Base-by-base conservation (phyloP, 495 filamentous ascomycete species). In the Aspergillus heteromorphus region DNA sequence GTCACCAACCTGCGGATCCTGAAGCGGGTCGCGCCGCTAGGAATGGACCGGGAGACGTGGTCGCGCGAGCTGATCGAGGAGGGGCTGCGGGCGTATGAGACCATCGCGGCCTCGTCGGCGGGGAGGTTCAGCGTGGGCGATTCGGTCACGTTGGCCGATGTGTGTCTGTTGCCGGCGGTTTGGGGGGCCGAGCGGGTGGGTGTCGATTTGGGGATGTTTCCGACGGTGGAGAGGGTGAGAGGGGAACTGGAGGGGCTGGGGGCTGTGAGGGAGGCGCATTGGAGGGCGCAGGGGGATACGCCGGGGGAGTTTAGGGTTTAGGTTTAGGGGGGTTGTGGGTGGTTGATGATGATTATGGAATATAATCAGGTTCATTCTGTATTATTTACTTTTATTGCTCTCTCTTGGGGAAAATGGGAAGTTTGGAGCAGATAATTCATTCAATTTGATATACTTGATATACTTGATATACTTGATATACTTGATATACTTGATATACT, bases 41-140 rank as follows among this genome's bases (percentile, higher is more conserved):
- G 71, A 0, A 63, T 58, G 16, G 74, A 74, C 30, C 62, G 73
- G 6, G 56, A 54, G 4, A 61, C 19, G 2, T 75, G 72, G 72
- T 69, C 70, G 19, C 70, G 60, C 59, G 66, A 64, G 49, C 53
- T 75, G 17, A 73, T 73, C 38, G 66, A 68, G 57, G 66, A 71
- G 27, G 76, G 78, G n/a, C 61, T 81, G 6, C 42, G 49, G 10
- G 77, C 77, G 13, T 83, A 79, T 58, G 79, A 83, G 56, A 51
- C 57, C 17, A 45, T 70, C 47, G 59, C 68, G 16, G 42, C 54
- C 10, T 17, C 45, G 0, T 64, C 65, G 11, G 75, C 73, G 16
- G 77, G 78, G 18, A 53, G 42, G 42, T 82, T 75, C 54, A 77
- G 73, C 40, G 73, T 80, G 25, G 79, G 78, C 0, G 78, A 83